Conservation (phyloP, 2,329 filamentous ascomycete species). For the Penicillium rolfsii region DNA sequence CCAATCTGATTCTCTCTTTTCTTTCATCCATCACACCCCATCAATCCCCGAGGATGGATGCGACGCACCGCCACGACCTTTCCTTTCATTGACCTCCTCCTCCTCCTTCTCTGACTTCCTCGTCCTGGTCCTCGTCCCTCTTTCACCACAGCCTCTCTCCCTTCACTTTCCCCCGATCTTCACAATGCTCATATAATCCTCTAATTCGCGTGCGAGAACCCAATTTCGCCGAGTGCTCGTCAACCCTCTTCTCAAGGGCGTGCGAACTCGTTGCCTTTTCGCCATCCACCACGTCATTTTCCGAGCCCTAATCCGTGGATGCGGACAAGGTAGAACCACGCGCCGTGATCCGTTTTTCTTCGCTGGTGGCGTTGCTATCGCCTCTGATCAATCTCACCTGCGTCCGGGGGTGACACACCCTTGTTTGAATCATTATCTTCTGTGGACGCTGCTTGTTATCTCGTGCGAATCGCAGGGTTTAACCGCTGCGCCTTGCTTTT, state of each 20-base stretch:
- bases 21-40: background rate
- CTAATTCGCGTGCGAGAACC: background rate
- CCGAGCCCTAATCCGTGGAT: conserved; percentile 23
- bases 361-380: conserved; percentile 24
- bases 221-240: background rate
- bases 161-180: background rate
- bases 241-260: background rate
- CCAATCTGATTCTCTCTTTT: background rate
- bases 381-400: conserved; percentile 12
- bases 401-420: background rate
- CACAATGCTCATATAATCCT: background rate
- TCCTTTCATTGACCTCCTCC: background rate
- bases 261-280: conserved; percentile 8
- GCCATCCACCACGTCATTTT: conserved; percentile 26
- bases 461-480: conserved; percentile 4
- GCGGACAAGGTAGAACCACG: conserved; percentile 2
- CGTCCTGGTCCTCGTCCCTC: background rate
- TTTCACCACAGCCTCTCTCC: background rate
- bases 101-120: conserved; percentile 2
- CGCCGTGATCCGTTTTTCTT: conserved; percentile 3
- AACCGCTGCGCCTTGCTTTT: background rate
- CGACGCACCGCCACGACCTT: conserved; percentile 4
- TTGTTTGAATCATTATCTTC: background rate
- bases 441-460: background rate
- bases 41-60: background rate